Evolutionary conservation across 148 eudicot genomes (phyloP).

Genomic region (Cornus kousa): DNA sequence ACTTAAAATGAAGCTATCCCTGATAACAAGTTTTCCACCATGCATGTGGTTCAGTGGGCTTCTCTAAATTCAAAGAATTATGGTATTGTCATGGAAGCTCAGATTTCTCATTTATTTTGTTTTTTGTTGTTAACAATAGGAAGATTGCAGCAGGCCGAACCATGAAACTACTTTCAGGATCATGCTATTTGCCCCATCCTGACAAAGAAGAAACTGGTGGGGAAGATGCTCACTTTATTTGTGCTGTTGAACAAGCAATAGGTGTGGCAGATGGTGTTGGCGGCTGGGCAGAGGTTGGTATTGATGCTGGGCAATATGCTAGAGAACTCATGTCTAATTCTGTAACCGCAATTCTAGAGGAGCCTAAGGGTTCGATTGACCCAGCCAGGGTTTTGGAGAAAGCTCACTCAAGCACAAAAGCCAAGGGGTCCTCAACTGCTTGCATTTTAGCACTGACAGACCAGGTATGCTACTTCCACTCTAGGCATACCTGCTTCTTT

Average conservation of each 20-base stretch:
- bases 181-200: constrained; percentile 67
- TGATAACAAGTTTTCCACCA: neutral
- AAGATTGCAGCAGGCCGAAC: constrained; percentile 24
- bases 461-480: constrained; percentile 32
- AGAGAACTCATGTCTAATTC: constrained; percentile 67
- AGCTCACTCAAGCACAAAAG: constrained; percentile 54
- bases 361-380: constrained; percentile 49
- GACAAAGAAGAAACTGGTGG: constrained; percentile 65
- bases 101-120: constrained; percentile 1
- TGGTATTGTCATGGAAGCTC: neutral
- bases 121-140: constrained; percentile 37
- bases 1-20: neutral
- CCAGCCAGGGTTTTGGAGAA: constrained; percentile 59
- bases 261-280: constrained; percentile 84
- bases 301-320: constrained; percentile 62
- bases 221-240: constrained; percentile 74
- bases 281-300: constrained; percentile 67
- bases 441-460: constrained; percentile 60
- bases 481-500: neutral
- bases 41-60: neutral
- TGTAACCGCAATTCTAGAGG: constrained; percentile 44
- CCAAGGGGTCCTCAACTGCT: constrained; percentile 68
- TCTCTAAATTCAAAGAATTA: neutral
- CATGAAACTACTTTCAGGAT: constrained; percentile 53
- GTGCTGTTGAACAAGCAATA: constrained; percentile 45